Evolutionary conservation across 768 basidiomycete genomes (phyloP), one percentile per base, ranked within the genome.

Genomic region (Glaciozyma martinii): DNA sequence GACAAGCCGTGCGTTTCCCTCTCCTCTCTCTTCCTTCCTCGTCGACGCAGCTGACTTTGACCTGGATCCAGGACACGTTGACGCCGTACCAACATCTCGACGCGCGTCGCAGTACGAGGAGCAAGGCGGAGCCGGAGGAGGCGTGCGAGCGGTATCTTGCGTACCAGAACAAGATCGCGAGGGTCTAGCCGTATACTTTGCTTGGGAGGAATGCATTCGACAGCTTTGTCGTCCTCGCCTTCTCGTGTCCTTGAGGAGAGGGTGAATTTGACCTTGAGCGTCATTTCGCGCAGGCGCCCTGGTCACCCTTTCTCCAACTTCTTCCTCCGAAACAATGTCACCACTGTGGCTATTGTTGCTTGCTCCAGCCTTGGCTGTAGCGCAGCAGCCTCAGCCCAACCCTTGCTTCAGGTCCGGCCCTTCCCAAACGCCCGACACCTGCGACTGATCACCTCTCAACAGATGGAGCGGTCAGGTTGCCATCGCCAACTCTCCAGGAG

Each of bases 1-100:
- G 71, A 3, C 42, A 33, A 7, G n/a, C 55, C 29, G 68, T 70
- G 25, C 29, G 65, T 62, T n/a, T 16, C 6, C 10, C 23, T 7
- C 12, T 44, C 32, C 30, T 18, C 50, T 13, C 50, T 29, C 18
- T 23, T 47, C n/a, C 46, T 47, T 18, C 6, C 46, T 25, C 46
- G 46, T 29, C 29, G 30, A 1, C 16, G 25, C 10, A 7, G 30
- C 53, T 54, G 53, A 54, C 53, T 1, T 9, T 18, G 10, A 1
- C 6, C 53, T 18, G 21, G 21, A 47, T 23, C 6, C 55, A 56
- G 55, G 55, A 56, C 37, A 56, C n/a, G 3, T 3, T 23, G 21
- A 19, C 4, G n/a, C 55, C 55, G n/a, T 40, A 37, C 55, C 9
- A 42, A 21, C 7, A 19, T 9, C 18, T 56, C 37, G 55, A 43